Conservation (phyloP, 352 stramenopile species). For the Aphanomyces euteiches region DNA sequence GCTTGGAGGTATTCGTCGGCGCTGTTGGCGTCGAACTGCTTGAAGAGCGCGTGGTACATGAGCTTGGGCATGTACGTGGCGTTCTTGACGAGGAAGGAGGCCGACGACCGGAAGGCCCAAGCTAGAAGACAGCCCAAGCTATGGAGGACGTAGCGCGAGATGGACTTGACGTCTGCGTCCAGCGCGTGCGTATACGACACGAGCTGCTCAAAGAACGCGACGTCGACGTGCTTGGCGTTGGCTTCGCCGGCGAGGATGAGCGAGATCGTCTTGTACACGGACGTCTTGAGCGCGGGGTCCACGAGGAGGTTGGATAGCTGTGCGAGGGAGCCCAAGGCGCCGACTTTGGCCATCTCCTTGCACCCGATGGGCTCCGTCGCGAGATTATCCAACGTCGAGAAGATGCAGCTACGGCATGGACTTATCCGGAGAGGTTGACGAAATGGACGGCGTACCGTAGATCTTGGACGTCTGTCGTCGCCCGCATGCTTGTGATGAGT, state of each 20-base stretch:
- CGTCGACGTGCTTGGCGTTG: conserved; percentile 45
- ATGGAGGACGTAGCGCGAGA: conserved; percentile 64
- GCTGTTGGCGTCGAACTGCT: conserved; percentile 39
- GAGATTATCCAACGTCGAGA: conserved; percentile 20
- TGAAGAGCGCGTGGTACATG: conserved; percentile 45
- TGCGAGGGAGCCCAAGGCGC: conserved; percentile 53
- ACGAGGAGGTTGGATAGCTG: conserved; percentile 45
- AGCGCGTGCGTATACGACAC: conserved; percentile 43
- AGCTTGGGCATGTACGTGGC: conserved; percentile 45
- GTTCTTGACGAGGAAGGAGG: conserved; percentile 36
- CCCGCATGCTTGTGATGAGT: conserved; percentile 35
- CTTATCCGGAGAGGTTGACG: background rate
- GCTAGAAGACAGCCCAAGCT: conserved; percentile 55
- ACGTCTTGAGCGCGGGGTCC: conserved; percentile 20
- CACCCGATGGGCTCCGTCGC: conserved; percentile 19
- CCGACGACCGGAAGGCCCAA: conserved; percentile 41
- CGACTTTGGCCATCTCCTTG: conserved; percentile 56
- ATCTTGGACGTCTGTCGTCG: conserved; percentile 23
- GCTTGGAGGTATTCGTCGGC: conserved; percentile 58
- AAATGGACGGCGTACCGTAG: background rate
- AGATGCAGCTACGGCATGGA: conserved; percentile 23
- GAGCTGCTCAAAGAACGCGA: conserved; percentile 55
- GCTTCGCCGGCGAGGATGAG: conserved; percentile 47
- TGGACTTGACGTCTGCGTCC: conserved; percentile 27
- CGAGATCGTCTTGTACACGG: conserved; percentile 37